A percentile compares a stretch with the other conserved stretches of the same genome.
Evolutionary conservation across 202 grass and related monocot species (phyloP).

Genomic region (Setaria viridis): DNA sequence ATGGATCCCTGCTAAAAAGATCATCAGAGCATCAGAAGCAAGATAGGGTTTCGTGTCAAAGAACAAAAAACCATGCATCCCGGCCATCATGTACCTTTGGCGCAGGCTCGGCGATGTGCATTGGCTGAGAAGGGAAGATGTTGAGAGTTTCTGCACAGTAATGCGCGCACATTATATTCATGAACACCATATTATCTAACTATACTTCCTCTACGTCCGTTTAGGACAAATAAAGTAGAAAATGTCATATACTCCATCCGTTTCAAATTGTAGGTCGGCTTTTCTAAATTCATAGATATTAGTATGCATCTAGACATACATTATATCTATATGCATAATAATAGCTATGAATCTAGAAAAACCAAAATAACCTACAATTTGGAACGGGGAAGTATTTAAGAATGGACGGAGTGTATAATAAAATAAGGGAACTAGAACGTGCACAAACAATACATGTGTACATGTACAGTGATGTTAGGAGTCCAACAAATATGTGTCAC

Average conservation of each 20-base stretch:
- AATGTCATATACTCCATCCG: too few species aligned
- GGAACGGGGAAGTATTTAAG: too few species aligned
- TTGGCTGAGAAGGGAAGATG: constrained; percentile 94
- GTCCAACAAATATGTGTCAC: background rate
- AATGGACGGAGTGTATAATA: background rate
- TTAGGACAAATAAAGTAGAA: background rate
- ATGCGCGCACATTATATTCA: constrained; percentile 37
- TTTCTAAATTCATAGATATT: too few species aligned
- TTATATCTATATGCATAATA: too few species aligned
- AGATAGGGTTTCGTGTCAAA: background rate
- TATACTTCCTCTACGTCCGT: too few species aligned
- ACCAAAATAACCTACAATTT: too few species aligned
- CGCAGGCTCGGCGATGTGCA: constrained; percentile 66
- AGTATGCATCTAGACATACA: too few species aligned
- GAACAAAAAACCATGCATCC: background rate
- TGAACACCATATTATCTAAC: constrained; percentile 32
- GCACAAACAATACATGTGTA: background rate
- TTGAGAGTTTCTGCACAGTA: constrained; percentile 85
- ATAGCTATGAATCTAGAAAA: too few species aligned
- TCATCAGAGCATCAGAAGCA: background rate
- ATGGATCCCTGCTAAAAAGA: constrained; percentile 12
- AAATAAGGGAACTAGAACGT: background rate
- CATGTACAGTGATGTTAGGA: background rate
- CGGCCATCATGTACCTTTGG: constrained; percentile 41
- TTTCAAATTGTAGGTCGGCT: too few species aligned